phyloP scores from a whole-genome alignment of 1,139 yeast species.

The Saccharomyces hybrid region DNA sequence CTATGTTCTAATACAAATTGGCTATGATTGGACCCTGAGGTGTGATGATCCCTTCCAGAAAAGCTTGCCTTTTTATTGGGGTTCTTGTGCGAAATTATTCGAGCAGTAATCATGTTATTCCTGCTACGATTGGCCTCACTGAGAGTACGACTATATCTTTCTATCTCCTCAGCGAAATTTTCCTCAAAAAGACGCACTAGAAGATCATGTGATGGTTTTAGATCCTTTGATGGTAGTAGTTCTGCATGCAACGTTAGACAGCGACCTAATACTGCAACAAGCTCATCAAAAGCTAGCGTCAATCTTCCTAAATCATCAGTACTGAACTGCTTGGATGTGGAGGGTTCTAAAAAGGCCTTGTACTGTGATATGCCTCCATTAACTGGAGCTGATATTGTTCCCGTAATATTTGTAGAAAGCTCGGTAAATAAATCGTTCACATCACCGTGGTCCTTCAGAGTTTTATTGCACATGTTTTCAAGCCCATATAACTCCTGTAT shows the following conservation, averaged over 20 bases:
- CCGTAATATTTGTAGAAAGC: slow-evolving; percentile 70
- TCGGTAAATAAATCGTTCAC: slow-evolving; percentile 50
- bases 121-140: slow-evolving; percentile 17
- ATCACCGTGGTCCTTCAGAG: slow-evolving; percentile 49
- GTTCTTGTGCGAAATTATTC: background rate
- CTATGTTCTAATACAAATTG: slow-evolving; percentile 3
- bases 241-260: slow-evolving; percentile 65
- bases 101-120: slow-evolving; percentile 7
- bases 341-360: slow-evolving; percentile 50
- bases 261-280: slow-evolving; percentile 56
- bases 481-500: slow-evolving; percentile 65
- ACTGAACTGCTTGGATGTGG: slow-evolving; percentile 34
- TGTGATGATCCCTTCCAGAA: background rate
- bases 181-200: slow-evolving; percentile 56
- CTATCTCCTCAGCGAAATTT: slow-evolving; percentile 64
- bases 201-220: slow-evolving; percentile 59
- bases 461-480: slow-evolving; percentile 54
- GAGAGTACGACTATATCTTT: slow-evolving; percentile 22
- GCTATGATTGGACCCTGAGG: slow-evolving; percentile 1
- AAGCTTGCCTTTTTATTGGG: slow-evolving; percentile 3
- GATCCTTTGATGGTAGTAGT: slow-evolving; percentile 45
- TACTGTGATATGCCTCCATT: slow-evolving; percentile 89
- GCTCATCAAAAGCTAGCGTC: slow-evolving; percentile 58
- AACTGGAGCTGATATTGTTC: slow-evolving; percentile 88
- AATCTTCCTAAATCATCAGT: slow-evolving; percentile 46